Conservation (phyloP, 352 stramenopile genomes). For the Phytophthora multivora region DNA sequence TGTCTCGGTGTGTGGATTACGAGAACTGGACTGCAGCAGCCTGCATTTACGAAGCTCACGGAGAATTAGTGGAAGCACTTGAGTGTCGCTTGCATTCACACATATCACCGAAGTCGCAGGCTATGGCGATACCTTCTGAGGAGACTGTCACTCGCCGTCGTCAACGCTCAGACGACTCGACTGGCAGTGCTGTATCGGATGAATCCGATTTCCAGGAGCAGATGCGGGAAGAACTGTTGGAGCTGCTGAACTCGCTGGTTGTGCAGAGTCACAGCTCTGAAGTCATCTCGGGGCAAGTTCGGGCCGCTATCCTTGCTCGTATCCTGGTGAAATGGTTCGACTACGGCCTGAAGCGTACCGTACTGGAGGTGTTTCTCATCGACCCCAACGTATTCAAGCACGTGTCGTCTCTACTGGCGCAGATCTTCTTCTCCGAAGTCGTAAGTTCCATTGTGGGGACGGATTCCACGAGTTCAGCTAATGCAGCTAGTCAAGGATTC, state of each 20-base stretch:
- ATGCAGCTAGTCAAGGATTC: constrained; percentile 36
- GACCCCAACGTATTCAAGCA: constrained; percentile 62
- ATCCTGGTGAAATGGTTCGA: constrained; percentile 88
- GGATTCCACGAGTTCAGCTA: constrained; percentile 11
- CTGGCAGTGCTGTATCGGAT: constrained; percentile 32
- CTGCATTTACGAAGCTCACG: constrained; percentile 79
- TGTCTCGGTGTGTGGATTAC: constrained; percentile 81
- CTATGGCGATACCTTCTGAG: constrained; percentile 6
- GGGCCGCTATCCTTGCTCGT: constrained; percentile 74
- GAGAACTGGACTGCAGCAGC: constrained; percentile 82
- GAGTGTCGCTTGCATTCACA: constrained; percentile 81
- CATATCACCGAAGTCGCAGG: constrained; percentile 32
- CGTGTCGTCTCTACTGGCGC: constrained; percentile 61
- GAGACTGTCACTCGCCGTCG: constrained; percentile 32
- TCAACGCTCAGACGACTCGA: constrained; percentile 34
- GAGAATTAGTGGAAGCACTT: constrained; percentile 82
- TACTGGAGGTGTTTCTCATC: constrained; percentile 71
- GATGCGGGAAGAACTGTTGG: constrained; percentile 69
- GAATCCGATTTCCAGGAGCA: constrained; percentile 54
- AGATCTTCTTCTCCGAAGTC: constrained; percentile 82
- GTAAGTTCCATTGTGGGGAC: constrained; percentile 51
- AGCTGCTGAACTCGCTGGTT: constrained; percentile 65
- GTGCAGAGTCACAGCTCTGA: constrained; percentile 46
- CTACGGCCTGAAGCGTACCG: constrained; percentile 56
- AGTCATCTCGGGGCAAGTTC: constrained; percentile 44